phyloP scores from a whole-genome alignment of 805 yeast species.

The Pichia phayaonensis region DNA sequence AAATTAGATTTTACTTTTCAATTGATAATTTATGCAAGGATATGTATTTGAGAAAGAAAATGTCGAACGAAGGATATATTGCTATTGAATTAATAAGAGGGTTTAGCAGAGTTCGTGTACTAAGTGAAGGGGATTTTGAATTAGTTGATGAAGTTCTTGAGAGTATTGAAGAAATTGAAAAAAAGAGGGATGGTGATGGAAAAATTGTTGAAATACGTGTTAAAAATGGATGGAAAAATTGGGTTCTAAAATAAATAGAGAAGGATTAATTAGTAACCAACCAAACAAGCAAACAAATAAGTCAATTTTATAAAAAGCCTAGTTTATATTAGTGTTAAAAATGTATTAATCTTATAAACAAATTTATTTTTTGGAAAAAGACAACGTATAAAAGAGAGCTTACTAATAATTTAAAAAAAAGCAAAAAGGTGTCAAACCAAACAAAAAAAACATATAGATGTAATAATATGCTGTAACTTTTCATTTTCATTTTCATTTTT shows the following conservation, averaged over 20 bases:
- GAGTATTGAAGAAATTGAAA: conserved; percentile 22
- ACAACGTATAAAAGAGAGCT: not conserved
- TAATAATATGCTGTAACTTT: not conserved
- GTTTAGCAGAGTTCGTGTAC: conserved; percentile 64
- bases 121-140: conserved; percentile 41
- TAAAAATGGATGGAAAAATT: conserved; percentile 49
- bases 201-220: conserved; percentile 46
- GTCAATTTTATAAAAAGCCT: too few relatives aligned
- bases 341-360: not conserved
- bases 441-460: not conserved
- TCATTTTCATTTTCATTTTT: too few relatives aligned
- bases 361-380: too few relatives aligned
- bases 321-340: not conserved
- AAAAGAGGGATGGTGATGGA: conserved; percentile 26
- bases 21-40: conserved; percentile 81
- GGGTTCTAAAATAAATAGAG: conserved; percentile 48
- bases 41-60: conserved; percentile 64
- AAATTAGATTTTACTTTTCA: conserved; percentile 82
- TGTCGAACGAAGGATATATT: conserved; percentile 69
- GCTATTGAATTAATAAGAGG: conserved; percentile 47
- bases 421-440: not conserved
- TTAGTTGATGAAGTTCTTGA: conserved; percentile 25
- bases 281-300: too few relatives aligned
- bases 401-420: not conserved
- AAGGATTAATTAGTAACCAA: too few relatives aligned